phyloP scores from a whole-genome alignment of 164 flowering plant species.

The Litsea cubeba region DNA sequence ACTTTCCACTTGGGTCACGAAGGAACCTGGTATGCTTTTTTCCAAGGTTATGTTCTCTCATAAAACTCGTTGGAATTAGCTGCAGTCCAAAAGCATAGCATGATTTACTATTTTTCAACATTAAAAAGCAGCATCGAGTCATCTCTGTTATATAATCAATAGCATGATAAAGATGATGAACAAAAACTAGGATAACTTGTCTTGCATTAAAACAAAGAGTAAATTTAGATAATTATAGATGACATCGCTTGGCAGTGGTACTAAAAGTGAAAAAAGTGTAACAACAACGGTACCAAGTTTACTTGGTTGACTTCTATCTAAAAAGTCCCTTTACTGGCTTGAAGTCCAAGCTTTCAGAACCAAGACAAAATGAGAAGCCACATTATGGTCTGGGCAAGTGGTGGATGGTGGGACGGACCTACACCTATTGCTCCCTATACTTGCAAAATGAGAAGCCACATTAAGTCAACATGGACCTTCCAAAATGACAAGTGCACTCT shows the following conservation, averaged over 20 bases:
- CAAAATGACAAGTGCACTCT: no score
- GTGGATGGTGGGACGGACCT: no score
- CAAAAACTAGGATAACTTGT: not conserved
- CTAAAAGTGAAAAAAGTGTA: not conserved
- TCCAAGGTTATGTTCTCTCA: not conserved
- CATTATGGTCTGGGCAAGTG: no score
- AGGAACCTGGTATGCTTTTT: not conserved
- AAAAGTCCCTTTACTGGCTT: no score
- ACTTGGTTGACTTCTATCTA: not conserved
- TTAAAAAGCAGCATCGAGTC: not conserved
- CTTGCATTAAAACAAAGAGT: not conserved
- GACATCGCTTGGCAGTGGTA: not conserved
- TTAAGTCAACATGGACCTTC: no score
- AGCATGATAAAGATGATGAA: not conserved
- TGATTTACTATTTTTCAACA: not conserved
- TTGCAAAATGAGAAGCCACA: no score
- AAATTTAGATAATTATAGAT: not conserved
- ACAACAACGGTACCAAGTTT: not conserved
- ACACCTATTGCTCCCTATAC: no score
- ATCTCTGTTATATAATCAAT: not conserved
- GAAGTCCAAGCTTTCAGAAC: no score
- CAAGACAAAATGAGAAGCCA: no score
- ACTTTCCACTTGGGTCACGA: conserved; percentile 9
- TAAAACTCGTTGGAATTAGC: conserved; percentile 7
- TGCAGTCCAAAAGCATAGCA: conserved; percentile 14